Conservation (phyloP, 192 early-diverging fungal species). For the Cetraspora pellucida region DNA sequence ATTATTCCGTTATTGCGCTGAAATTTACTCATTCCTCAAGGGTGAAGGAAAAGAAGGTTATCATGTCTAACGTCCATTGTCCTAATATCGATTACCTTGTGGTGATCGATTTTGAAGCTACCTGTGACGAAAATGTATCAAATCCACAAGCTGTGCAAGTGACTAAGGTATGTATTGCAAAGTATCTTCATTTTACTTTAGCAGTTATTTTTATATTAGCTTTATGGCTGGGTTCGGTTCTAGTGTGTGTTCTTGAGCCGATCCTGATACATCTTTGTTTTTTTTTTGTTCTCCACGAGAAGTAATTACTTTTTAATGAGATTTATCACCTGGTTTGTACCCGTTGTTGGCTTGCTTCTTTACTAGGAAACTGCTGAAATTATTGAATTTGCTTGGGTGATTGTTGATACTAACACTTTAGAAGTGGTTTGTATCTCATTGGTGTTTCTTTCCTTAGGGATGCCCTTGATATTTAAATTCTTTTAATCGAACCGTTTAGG, state of each 20-base stretch:
- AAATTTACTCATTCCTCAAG: background rate
- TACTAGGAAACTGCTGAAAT: conserved; percentile 60
- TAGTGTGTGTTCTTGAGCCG: conserved; percentile 31
- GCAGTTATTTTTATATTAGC: background rate
- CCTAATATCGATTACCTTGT: conserved; percentile 55
- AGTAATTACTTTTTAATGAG: conserved; percentile 29
- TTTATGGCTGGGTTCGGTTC: conserved; percentile 30
- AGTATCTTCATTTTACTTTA: background rate
- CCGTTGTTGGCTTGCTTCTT: conserved; percentile 24
- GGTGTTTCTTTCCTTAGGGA: no score
- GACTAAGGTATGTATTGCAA: conserved; percentile 45
- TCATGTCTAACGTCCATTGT: conserved; percentile 28
- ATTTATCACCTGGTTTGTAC: conserved; percentile 32
- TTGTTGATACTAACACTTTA: conserved; percentile 49
- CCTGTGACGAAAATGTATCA: conserved; percentile 70
- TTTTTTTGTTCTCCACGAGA: conserved; percentile 26
- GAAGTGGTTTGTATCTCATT: conserved; percentile 36
- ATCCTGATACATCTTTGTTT: conserved; percentile 25
- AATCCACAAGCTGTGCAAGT: conserved; percentile 59
- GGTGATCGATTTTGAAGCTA: conserved; percentile 68
- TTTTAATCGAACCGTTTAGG: conserved; percentile 8
- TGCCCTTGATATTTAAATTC: background rate
- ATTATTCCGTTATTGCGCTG: no score
- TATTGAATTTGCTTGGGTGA: conserved; percentile 60
- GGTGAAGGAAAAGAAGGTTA: conserved; percentile 12